These are phyloP conservation scores for Scopulariopsis brevicaulis DNA, from an alignment of 2,329 filamentous ascomycete genomes.

Conservation along the genomic window DNA sequence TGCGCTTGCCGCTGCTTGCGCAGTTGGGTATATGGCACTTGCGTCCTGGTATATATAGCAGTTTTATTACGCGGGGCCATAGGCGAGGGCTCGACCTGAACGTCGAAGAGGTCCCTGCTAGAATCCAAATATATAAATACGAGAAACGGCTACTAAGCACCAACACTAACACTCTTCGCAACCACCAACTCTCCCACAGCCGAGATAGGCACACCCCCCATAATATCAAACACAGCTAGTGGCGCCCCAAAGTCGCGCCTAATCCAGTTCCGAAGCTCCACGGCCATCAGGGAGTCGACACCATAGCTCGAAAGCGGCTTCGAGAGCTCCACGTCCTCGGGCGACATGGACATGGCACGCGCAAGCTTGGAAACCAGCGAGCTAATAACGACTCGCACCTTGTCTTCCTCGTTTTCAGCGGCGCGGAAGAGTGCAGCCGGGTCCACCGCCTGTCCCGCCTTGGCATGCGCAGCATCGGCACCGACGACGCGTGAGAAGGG, in stretches of 20 bases:
- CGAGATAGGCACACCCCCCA: neutral
- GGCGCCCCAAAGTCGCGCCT: conserved; percentile 19
- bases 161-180: neutral
- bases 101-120: too few species aligned
- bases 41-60: too few species aligned
- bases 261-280: conserved; percentile 33
- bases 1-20: too few species aligned
- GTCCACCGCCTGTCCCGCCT: neutral
- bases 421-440: conserved; percentile 1
- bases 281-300: conserved; percentile 23
- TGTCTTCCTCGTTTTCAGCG: conserved; percentile 6
- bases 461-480: neutral
- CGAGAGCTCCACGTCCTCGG: neutral
- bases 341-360: conserved; percentile 14
- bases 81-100: too few species aligned
- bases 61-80: too few species aligned
- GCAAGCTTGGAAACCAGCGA: conserved; percentile 17
- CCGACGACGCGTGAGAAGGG: neutral
- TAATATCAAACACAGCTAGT: neutral
- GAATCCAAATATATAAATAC: neutral
- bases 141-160: neutral
- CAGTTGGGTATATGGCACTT: too few species aligned
- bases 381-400: neutral
- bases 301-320: neutral
- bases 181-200: neutral